Percentiles rank a stretch among this genome's conserved stretches.
Evolutionary conservation across 2,329 filamentous ascomycete species (phyloP).

Genomic region (Alternaria atra): DNA sequence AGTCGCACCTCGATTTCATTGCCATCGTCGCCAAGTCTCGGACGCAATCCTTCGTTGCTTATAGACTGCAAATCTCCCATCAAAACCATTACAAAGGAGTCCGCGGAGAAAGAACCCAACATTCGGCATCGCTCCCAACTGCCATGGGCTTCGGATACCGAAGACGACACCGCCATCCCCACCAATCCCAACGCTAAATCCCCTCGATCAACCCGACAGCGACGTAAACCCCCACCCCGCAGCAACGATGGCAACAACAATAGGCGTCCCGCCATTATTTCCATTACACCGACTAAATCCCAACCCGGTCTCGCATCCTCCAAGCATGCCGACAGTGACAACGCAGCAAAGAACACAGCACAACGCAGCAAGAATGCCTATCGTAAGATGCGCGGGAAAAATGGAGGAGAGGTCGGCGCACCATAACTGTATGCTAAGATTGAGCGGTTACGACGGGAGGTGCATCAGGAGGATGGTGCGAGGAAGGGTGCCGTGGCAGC

Average conservation of each 20-base stretch:
- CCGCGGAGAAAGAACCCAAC: not conserved
- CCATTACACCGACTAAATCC: not conserved
- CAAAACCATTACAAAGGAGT: not conserved
- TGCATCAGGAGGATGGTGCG: not conserved
- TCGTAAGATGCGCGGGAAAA: not conserved
- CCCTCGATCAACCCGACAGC: not conserved
- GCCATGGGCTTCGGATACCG: slow-evolving; percentile 16
- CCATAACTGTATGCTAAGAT: not conserved
- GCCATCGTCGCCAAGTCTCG: not conserved
- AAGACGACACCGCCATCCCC: not conserved
- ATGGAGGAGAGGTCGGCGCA: not conserved
- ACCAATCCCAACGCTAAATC: not conserved
- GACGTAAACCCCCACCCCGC: not conserved
- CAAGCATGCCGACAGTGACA: not conserved
- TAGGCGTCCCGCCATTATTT: not conserved
- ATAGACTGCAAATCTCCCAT: not conserved
- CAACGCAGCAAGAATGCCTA: not conserved
- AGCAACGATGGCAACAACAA: not conserved
- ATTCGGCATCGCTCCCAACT: slow-evolving; percentile 20
- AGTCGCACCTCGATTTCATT: not conserved
- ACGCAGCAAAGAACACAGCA: not conserved
- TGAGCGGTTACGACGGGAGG: not conserved
- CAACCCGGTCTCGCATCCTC: not conserved
- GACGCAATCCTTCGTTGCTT: not conserved
- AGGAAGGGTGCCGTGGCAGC: not conserved